A percentile compares a stretch with the other conserved stretches of the same genome.
phyloP scores from a whole-genome alignment of 352 stramenopile genomes.

The Phytophthora uliginosa region DNA sequence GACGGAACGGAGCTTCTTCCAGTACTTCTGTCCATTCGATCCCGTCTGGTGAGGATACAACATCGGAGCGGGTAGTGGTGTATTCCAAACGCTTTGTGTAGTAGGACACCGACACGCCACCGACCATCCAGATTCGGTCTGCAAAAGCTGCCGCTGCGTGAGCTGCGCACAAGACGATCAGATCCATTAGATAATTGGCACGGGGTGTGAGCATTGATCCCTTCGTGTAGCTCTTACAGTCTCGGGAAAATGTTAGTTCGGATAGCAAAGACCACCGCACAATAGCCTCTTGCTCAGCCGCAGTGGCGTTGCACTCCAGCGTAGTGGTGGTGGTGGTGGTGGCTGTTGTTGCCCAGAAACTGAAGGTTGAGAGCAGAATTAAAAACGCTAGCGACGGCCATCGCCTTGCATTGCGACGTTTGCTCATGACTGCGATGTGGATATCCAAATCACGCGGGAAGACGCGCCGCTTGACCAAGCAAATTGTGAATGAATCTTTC shows the following conservation, averaged over 20 bases:
- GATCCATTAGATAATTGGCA: neutral
- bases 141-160: conserved; percentile 72
- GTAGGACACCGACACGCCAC: conserved; percentile 78
- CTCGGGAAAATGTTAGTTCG: conserved; percentile 71
- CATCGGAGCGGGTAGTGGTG: conserved; percentile 73
- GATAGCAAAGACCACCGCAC: conserved; percentile 60
- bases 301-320: conserved; percentile 67
- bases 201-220: neutral
- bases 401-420: neutral
- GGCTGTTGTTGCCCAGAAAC: neutral
- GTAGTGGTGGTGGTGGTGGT: conserved; percentile 12
- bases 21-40: conserved; percentile 69
- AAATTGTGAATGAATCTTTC: neutral
- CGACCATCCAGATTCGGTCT: conserved; percentile 77
- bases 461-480: conserved; percentile 25
- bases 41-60: conserved; percentile 70
- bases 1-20: conserved; percentile 79
- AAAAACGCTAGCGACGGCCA: conserved; percentile 5
- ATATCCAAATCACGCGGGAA: conserved; percentile 22
- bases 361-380: neutral
- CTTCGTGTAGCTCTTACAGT: conserved; percentile 49
- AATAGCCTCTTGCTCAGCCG: conserved; percentile 48
- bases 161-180: conserved; percentile 36
- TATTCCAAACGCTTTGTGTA: conserved; percentile 81
- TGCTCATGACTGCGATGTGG: conserved; percentile 14